phyloP scores from a whole-genome alignment of 2,329 filamentous ascomycete species.

The Ophiostoma sp. region DNA sequence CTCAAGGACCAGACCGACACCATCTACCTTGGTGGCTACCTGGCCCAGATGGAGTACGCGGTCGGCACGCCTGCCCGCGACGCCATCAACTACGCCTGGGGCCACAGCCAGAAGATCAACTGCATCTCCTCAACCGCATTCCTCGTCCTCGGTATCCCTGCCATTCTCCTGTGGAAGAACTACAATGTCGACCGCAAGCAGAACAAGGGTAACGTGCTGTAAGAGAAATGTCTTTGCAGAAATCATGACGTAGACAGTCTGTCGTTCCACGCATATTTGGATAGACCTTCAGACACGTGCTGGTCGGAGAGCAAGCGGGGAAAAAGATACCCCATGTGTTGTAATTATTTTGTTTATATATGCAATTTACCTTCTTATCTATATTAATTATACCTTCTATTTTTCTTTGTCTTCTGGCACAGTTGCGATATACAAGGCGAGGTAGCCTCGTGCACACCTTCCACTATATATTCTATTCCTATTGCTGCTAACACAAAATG shows the following conservation, averaged over 20 bases:
- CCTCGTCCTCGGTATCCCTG: conserved; percentile 24
- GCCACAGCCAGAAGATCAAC: conserved; percentile 44
- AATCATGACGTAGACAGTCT: no score
- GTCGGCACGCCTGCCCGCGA: conserved; percentile 44
- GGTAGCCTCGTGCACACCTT: no score
- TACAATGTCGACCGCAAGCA: conserved; percentile 27
- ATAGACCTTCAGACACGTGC: not conserved
- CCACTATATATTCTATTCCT: no score
- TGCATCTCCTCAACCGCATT: conserved; percentile 42
- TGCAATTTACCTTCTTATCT: not conserved
- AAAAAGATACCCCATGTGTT: conserved; percentile 4
- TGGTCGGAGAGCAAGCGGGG: not conserved
- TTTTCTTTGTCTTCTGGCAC: not conserved
- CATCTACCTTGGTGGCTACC: conserved; percentile 46
- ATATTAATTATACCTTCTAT: not conserved
- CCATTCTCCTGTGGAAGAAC: conserved; percentile 27
- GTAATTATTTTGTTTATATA: not conserved
- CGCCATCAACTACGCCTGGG: conserved; percentile 55
- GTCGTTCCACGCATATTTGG: no score
- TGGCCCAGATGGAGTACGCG: conserved; percentile 46
- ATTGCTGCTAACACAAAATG: no score
- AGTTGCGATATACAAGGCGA: no score
- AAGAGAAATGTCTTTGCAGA: not conserved
- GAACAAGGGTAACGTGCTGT: conserved; percentile 27
- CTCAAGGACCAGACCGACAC: conserved; percentile 42